A percentile compares a stretch with the other conserved stretches of the same genome.
phyloP scores from a whole-genome alignment of 1,284 basidiomycete genomes.

The Leccinum brunneo-olivaceum region DNA sequence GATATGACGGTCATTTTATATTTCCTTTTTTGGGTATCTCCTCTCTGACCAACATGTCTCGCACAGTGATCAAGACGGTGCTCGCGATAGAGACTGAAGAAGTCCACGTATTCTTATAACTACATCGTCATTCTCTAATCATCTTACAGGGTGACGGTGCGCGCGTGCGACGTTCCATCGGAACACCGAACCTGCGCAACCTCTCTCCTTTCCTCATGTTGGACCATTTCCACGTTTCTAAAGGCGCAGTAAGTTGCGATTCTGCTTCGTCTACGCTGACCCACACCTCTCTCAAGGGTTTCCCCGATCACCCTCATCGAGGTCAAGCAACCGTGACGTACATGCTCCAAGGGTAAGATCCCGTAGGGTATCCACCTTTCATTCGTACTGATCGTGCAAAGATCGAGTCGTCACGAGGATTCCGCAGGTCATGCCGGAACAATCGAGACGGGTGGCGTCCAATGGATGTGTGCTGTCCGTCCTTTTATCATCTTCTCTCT shows the following conservation, averaged over 20 bases:
- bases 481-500: not conserved
- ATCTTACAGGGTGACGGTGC: slow-evolving; percentile 73
- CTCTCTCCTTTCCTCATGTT: slow-evolving; percentile 89
- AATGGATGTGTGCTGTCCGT: slow-evolving; percentile 90
- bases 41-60: too few relatives aligned
- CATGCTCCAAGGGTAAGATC: slow-evolving; percentile 71
- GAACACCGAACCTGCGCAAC: slow-evolving; percentile 68
- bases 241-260: slow-evolving; percentile 48
- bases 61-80: slow-evolving; percentile 70
- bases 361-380: not conserved
- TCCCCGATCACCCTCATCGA: slow-evolving; percentile 85
- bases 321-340: slow-evolving; percentile 88
- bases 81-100: slow-evolving; percentile 78
- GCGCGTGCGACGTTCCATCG: slow-evolving; percentile 85
- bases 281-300: slow-evolving; percentile 37
- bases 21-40: too few relatives aligned
- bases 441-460: slow-evolving; percentile 81
- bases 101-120: slow-evolving; percentile 32
- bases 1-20: slow-evolving; percentile 28
- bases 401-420: slow-evolving; percentile 81
- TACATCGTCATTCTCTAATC: not conserved
- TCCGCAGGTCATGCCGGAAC: slow-evolving; percentile 83
- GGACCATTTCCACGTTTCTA: slow-evolving; percentile 65
- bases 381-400: slow-evolving; percentile 25
- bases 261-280: not conserved